Base-by-base conservation (phyloP, 495 filamentous ascomycete genomes). In the Geoglossum glabrum region DNA sequence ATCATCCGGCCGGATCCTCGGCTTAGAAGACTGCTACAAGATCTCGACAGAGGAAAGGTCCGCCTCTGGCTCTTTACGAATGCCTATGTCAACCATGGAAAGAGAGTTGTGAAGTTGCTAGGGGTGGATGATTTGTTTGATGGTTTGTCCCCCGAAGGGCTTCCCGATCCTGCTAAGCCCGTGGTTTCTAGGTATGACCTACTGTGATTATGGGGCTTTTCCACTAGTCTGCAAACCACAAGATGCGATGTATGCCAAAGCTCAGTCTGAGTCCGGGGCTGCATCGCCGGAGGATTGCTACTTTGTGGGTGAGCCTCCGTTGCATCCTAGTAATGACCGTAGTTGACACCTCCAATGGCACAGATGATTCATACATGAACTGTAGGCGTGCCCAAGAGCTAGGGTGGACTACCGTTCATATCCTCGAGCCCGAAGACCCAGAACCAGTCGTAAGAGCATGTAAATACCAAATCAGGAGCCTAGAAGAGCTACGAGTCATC, bases 51-150 rank as follows among this genome's bases (percentile, higher is more conserved):
- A 54, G 73, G 57, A 52, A 95, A 92, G 64, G 85, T 95, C 61
- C 85, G 82, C 65, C 71, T 86, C 21, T 97, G 93, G 93, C 77
- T 99, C 2, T 80, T 99, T 59, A 99, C 93, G 0, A 99, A 99
- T 65, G 93, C 93, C 40, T 94, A 96, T 64, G 70, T 94, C 61
- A 97, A 74, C 46, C 93, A 99, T 64, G 93, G 78, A 6, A 80
- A 77, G 61, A 71, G 89, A 21, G 92, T 99, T 8, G 77, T 97
- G 17, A 79, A 75, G 61, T 67, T 99, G 28, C 73, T 99, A 2
- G 82, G 77, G 28, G 69, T 97, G 21, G 87, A 93, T 13, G 87
- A 93, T 68, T 69, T 87, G 27, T 59, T 25, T 36, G 31, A 46
- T 21, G 23, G 49, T 52, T 15, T 21, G 28, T 27, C 19, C 7